Evolutionary conservation across 345 rosid species (phyloP), one percentile per base, ranked within the genome.

Genomic region (Firmiana major): DNA sequence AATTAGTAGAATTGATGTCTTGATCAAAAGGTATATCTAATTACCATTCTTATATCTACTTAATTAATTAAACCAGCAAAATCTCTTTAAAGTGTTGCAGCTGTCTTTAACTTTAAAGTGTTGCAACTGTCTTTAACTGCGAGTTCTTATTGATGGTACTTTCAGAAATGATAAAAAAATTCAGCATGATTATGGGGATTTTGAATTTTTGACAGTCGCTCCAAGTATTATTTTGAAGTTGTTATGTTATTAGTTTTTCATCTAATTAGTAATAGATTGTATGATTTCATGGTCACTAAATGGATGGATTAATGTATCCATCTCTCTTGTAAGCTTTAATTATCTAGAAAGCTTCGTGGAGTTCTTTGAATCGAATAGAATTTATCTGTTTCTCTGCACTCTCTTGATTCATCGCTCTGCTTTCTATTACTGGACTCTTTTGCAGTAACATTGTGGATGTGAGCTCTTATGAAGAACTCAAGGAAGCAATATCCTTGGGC

Each of bases 381-480:
- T 42, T 7, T 3, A 21, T 42, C 6, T 65, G 31, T 21, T 43
- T 67, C 13, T 45, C 38, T 45, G 38, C 40, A 6, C 15, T 45
- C 46, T 40, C n/a, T 59, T 21, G 28, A 17, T 70, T 78, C 38
- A 46, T 59, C 57, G 48, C 40, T 16, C 54, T 1, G 45, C 9
- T 49, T 67, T 75, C 15, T 60, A 71, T 49, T 54, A 9, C 69
- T 49, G 21, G 59, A 19, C 66, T 78, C 72, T 59, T 53, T 82
- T 84, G 80, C 90, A 95, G 98, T 80, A 91, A 94, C 80, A 91
- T 90, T 38, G 40, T 38, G 40, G 40, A 38, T 38, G 40, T 38
- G 40, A 38, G 40, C 40, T 38, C 40, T 5, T 38, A 38, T 38
- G 40, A 38, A 38, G 40, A 38, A 4, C 40, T 38, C 4, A 38